Base-by-base conservation (phyloP, 306 rosid genomes). In the Dryas octopetala region DNA sequence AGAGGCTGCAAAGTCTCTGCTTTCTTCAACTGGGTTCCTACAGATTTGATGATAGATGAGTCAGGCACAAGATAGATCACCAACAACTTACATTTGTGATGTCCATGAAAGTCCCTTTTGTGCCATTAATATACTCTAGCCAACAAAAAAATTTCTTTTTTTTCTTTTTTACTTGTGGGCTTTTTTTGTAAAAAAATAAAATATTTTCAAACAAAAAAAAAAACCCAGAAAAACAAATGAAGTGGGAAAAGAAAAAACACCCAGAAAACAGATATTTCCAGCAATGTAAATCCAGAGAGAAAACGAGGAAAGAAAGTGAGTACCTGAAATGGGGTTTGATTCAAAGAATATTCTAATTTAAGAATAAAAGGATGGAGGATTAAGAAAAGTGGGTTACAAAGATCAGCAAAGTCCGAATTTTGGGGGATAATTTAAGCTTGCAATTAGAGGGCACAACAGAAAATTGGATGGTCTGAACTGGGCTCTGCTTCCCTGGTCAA, bases 391-490 rank as follows among this genome's bases (percentile, higher is more conserved):
- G 11, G 51, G 52, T 7, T 54, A 32, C 2, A 32, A 32, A 2
- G 66, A 59, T 45, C 75, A 68, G 59, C 68, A 71, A 57, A 64
- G 40, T n/a, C 75, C 80, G 74, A 19, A 40, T 10, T 28, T 68
- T 23, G 14, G 76, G 76, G 78, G 78, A 62, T 23, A 71, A 77
- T 28, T 58, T 17, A 51, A 64, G 74, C 71, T 75, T 48, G 43
- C 71, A 85, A 73, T 73, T 6, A 7, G 76, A 73, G 28, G 74
- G 81, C 62, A 76, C 59, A 65, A 48, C 79, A 10, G 78, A 61
- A 19, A 85, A 83, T 86, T 78, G 74, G 84, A 76, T 38, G 78
- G 64, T 52, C 53, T 77, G 74, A 68, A 66, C 60, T 77, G 66
- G 62, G 74, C 45, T 61, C 55, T 32, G 53, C 47, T 70, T 59